Base-by-base conservation (phyloP, 2,329 filamentous ascomycete genomes). In the Polytolypa hystricis region DNA sequence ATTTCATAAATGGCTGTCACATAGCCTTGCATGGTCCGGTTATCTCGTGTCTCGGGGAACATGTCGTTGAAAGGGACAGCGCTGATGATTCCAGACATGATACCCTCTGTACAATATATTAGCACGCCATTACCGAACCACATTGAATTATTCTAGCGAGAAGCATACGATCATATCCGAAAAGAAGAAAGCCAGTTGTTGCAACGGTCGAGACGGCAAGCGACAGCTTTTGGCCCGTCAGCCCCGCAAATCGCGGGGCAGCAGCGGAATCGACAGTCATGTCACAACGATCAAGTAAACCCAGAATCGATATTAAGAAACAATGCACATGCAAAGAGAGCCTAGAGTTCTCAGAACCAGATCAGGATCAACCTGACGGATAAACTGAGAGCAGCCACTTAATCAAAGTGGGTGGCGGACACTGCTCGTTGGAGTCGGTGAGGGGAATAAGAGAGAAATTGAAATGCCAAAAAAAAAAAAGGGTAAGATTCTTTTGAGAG, bases 181-280 rank as follows among this genome's bases (percentile, higher is more conserved):
- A 73, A 12, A 74, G 65, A 10, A 74, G 53, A 55, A 77, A 76
- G 3, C 70, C 73, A 5, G 67, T 73, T 2, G 73, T 76, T 6
- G 73, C 72, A 23, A 80, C 67, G n/a, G 69, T 66, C 1, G 77
- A 77, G 31, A 81, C 67, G 26, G 68, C 61, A 42, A 77, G 47
- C 12, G 69, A 72, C 36, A 81, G 64, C 25, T 60, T 62, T 46
- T 62, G 66, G 53, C 77, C 77, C 23, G 68, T 70, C 41, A 79
- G 62, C 55, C 76, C 75, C 53, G 71, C 69, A 51, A 66, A 79
- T 12, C 51, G 67, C 45, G 70, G 66, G 16, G 26, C 33, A n/a
- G 21, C 21, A 7, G n/a, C n/a, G 21, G n/a, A n/a, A n/a, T n/a
- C n/a, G n/a, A n/a, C n/a, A n/a, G n/a, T n/a, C n/a, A n/a, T n/a